Percentiles rank a stretch among this genome's conserved stretches.
Conservation (phyloP, 2,329 filamentous ascomycete genomes). For the Biscogniauxia marginata region DNA sequence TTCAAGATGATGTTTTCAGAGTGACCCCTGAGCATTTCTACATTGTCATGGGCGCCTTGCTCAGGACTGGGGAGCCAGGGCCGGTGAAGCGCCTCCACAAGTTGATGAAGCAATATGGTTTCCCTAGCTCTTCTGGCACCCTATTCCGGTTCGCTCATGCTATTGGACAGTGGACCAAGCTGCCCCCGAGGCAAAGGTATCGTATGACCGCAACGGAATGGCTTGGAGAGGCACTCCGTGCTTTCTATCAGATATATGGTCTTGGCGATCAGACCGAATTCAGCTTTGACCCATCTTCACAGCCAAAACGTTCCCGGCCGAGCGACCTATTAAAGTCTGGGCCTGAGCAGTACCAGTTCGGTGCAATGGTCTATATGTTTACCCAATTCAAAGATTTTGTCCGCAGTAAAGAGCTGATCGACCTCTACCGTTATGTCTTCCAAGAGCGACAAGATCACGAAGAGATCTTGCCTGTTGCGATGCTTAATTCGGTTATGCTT, state of each 20-base stretch:
- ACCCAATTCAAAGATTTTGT: slow-evolving; percentile 47
- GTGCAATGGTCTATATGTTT: slow-evolving; percentile 41
- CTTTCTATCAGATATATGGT: slow-evolving; percentile 34
- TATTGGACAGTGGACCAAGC: slow-evolving; percentile 35
- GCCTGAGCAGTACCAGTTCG: slow-evolving; percentile 35
- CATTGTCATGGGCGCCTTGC: slow-evolving; percentile 52
- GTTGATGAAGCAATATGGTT: slow-evolving; percentile 42
- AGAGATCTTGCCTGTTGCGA: slow-evolving; percentile 46
- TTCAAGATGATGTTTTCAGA: slow-evolving; percentile 44
- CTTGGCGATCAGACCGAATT: slow-evolving; percentile 9
- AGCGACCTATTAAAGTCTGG: slow-evolving; percentile 20
- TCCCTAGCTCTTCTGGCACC: slow-evolving; percentile 43
- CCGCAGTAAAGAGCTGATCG: slow-evolving; percentile 56
- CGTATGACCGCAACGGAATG: slow-evolving; percentile 22
- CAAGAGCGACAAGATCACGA: slow-evolving; percentile 31
- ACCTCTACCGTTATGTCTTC: slow-evolving; percentile 48
- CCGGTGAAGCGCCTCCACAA: slow-evolving; percentile 41
- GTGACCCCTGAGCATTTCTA: slow-evolving; percentile 50
- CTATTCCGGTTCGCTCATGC: slow-evolving; percentile 44
- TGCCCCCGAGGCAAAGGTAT: slow-evolving; percentile 21
- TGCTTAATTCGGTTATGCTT: slow-evolving; percentile 68
- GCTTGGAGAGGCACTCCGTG: slow-evolving; percentile 35
- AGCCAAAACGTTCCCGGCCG: not conserved
- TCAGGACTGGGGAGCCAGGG: slow-evolving; percentile 44
- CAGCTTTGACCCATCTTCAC: slow-evolving; percentile 7